A percentile compares a stretch with the other conserved stretches of the same genome.
phyloP scores from a whole-genome alignment of 495 filamentous ascomycete genomes.

The Hypoxylon crocopeplum region DNA sequence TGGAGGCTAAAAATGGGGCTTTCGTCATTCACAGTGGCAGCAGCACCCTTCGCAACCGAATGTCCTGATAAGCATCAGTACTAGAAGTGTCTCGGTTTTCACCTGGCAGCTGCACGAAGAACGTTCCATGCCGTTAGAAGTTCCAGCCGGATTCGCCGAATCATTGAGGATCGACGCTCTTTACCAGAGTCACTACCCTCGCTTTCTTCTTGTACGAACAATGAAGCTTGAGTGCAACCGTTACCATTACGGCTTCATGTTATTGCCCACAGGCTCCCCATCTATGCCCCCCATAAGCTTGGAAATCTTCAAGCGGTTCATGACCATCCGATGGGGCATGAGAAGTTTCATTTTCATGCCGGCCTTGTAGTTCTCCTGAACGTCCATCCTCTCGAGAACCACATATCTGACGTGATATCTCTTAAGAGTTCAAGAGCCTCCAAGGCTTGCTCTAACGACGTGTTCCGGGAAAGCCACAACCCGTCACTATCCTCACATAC shows the following conservation, averaged over 20 bases:
- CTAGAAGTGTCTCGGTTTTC: neutral
- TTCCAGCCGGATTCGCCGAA: neutral
- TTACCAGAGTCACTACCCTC: neutral
- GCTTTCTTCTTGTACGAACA: neutral
- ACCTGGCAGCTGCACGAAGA: neutral
- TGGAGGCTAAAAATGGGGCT: neutral
- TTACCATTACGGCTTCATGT: neutral
- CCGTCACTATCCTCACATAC: too few species aligned
- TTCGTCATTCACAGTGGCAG: neutral
- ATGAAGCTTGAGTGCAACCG: neutral
- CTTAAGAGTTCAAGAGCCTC: too few species aligned
- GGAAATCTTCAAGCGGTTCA: too few species aligned
- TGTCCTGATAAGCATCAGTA: neutral
- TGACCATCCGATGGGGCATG: too few species aligned
- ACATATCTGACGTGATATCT: too few species aligned
- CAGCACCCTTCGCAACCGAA: neutral
- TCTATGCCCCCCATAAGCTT: too few species aligned
- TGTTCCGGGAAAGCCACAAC: too few species aligned
- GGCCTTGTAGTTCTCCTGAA: too few species aligned
- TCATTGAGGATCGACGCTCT: neutral
- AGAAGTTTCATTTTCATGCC: too few species aligned
- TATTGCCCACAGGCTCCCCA: neutral
- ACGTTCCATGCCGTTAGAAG: neutral
- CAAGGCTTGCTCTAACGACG: too few species aligned
- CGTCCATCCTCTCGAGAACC: too few species aligned